Percentiles rank a stretch among this genome's conserved stretches.
phyloP scores from a whole-genome alignment of 192 early-diverging fungal genomes.

The Backusella australiensis region DNA sequence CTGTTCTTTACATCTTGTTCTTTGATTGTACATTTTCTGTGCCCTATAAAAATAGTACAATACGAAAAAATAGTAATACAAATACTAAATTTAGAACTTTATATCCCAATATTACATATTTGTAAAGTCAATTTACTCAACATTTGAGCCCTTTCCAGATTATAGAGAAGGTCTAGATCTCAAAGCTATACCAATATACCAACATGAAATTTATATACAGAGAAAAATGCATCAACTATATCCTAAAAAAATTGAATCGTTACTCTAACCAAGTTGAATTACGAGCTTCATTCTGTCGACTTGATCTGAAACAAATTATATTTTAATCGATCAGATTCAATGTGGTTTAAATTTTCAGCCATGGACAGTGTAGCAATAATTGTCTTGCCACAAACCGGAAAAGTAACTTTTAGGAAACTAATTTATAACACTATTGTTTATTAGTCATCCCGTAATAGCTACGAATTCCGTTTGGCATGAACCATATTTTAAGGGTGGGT shows the following conservation, averaged over 20 bases:
- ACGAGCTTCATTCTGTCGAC: neutral
- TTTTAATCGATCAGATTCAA: neutral
- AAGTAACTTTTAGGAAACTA: neutral
- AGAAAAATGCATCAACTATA: neutral
- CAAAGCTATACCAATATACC: neutral
- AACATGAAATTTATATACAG: neutral
- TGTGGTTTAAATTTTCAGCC: neutral
- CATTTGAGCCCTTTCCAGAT: neutral
- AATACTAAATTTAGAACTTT: neutral
- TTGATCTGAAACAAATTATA: neutral
- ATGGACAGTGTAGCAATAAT: neutral
- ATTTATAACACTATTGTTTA: neutral
- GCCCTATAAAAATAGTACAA: neutral
- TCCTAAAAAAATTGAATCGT: neutral
- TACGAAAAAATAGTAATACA: neutral
- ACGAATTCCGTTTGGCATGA: neutral
- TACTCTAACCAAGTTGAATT: neutral
- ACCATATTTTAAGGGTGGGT: too few relatives aligned
- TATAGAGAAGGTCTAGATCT: neutral
- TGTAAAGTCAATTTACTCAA: too few relatives aligned
- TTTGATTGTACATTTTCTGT: neutral
- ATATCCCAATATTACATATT: too few relatives aligned
- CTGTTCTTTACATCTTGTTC: neutral
- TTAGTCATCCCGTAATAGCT: neutral
- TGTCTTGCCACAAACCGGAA: neutral